These are phyloP conservation scores for Mariannaea sp. DNA, from an alignment of 2,329 filamentous ascomycete species.

Conservation along the genomic window DNA sequence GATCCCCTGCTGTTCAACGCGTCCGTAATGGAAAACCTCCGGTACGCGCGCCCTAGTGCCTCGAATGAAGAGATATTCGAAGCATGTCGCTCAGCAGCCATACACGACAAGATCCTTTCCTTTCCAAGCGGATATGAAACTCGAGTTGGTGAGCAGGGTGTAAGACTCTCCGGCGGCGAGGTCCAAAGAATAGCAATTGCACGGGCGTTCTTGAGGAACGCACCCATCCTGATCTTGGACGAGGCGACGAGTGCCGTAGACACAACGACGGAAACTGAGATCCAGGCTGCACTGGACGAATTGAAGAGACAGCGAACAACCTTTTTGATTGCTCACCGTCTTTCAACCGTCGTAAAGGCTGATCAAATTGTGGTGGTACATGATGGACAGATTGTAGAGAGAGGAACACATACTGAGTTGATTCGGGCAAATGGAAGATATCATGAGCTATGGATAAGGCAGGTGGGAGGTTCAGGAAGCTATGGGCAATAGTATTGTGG, in stretches of 20 bases:
- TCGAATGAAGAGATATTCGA: constrained; percentile 63
- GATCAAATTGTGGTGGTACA: constrained; percentile 60
- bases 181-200: constrained; percentile 55
- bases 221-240: constrained; percentile 47
- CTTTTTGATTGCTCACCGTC: constrained; percentile 54
- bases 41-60: constrained; percentile 65
- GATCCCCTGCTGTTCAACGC: constrained; percentile 68
- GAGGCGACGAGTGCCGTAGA: constrained; percentile 58
- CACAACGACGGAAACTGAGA: constrained; percentile 49
- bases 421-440: constrained; percentile 55
- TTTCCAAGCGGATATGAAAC: constrained; percentile 60
- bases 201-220: constrained; percentile 41
- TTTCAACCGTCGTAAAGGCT: constrained; percentile 49
- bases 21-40: constrained; percentile 67
- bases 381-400: constrained; percentile 55
- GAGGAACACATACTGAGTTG: constrained; percentile 55
- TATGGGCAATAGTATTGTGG: neutral
- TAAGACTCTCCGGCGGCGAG: constrained; percentile 57
- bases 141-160: constrained; percentile 53
- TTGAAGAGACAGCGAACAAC: constrained; percentile 56
- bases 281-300: constrained; percentile 52
- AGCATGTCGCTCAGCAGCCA: constrained; percentile 64
- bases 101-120: constrained; percentile 66
- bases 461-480: constrained; percentile 32
- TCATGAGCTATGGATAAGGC: constrained; percentile 56